Percentiles rank a stretch among this genome's conserved stretches.
phyloP scores from a whole-genome alignment of 805 yeast genomes.

The Saccharomycopsis schoenii region DNA sequence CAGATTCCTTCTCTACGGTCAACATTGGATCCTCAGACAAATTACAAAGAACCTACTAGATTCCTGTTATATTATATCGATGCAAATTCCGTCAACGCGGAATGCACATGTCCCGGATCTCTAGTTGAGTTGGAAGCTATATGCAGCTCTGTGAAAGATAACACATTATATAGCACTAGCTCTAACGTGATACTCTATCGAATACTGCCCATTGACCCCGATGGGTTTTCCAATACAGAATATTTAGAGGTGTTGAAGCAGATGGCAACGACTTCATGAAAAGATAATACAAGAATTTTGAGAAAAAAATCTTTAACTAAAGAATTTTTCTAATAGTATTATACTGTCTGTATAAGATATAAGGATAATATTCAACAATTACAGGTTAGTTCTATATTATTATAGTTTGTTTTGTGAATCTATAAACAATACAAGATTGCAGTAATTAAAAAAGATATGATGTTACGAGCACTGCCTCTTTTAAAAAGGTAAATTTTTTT shows the following conservation, averaged over 20 bases:
- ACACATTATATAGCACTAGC: too few relatives aligned
- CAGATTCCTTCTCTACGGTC: constrained; percentile 4
- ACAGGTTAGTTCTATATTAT: too few relatives aligned
- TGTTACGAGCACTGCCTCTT: not conserved
- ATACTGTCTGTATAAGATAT: too few relatives aligned
- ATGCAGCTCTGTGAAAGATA: not conserved
- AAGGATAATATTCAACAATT: too few relatives aligned
- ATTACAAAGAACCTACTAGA: not conserved
- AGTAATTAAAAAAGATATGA: too few relatives aligned
- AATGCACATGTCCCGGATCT: not conserved
- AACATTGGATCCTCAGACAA: not conserved
- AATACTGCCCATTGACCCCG: not conserved
- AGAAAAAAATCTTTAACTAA: too few relatives aligned
- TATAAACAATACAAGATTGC: too few relatives aligned
- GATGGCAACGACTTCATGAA: not conserved
- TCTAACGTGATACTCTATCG: not conserved
- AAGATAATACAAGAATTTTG: not conserved
- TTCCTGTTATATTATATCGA: not conserved
- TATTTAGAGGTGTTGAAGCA: not conserved
- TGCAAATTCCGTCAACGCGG: not conserved
- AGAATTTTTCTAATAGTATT: too few relatives aligned
- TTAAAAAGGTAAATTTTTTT: not conserved
- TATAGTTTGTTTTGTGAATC: too few relatives aligned
- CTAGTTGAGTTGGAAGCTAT: constrained; percentile 7
- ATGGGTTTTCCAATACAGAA: not conserved